phyloP scores from a whole-genome alignment of 805 yeast genomes.

The Zygoascus biomembranicola region DNA sequence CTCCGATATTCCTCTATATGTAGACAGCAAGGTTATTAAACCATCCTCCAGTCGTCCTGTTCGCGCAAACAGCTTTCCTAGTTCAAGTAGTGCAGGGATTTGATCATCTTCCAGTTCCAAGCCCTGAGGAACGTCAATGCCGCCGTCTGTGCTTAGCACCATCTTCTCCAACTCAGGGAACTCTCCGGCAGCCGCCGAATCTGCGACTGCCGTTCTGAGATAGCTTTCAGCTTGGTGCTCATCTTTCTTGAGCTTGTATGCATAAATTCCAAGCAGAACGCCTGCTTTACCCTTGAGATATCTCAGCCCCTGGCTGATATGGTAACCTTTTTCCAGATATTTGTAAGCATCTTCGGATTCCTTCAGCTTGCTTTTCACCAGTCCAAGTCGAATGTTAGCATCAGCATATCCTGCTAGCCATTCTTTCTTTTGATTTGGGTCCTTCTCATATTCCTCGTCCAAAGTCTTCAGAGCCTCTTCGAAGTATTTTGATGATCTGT shows the following conservation, averaged over 20 bases:
- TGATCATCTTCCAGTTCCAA: constrained; percentile 3
- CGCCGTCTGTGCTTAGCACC: constrained; percentile 1
- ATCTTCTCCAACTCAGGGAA: constrained; percentile 1
- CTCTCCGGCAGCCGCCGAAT: constrained; percentile 1
- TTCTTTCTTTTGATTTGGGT: constrained; percentile 11
- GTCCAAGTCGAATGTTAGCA: constrained; percentile 23
- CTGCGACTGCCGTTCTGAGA: constrained; percentile 3
- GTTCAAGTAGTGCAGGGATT: constrained; percentile 17
- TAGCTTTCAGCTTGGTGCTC: not conserved
- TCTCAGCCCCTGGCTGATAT: constrained; percentile 23
- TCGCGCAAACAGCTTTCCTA: constrained; percentile 16
- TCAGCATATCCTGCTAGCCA: constrained; percentile 31
- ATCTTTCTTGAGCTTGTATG: not conserved
- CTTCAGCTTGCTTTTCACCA: constrained; percentile 15
- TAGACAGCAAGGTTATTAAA: constrained; percentile 15
- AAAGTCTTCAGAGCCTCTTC: constrained; percentile 9
- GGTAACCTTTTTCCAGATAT: constrained; percentile 21
- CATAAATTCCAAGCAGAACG: constrained; percentile 14
- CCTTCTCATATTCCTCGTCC: not conserved
- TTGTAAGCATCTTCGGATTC: constrained; percentile 18
- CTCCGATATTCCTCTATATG: constrained; percentile 18
- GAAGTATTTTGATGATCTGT: constrained; percentile 13
- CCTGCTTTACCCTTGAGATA: constrained; percentile 19
- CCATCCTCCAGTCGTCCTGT: constrained; percentile 15
- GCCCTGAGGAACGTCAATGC: constrained; percentile 3